Conservation (phyloP, 106 monocot species). For the Allium sativum region DNA sequence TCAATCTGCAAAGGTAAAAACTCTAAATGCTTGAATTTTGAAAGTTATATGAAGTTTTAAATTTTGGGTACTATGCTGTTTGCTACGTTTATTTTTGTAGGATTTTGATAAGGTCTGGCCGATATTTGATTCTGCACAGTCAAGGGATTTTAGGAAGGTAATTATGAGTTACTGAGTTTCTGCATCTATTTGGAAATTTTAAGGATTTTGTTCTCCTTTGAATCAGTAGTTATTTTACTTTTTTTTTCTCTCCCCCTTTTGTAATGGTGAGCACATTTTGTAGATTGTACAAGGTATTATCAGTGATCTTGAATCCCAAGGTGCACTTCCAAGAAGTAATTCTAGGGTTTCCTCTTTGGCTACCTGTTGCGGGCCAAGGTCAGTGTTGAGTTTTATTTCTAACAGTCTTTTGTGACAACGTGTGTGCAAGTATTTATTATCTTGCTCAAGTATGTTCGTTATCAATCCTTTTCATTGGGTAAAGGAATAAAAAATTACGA, state of each 20-base stretch:
- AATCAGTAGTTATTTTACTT: not conserved
- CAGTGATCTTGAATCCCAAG: slow-evolving; percentile 86
- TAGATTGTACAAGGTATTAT: slow-evolving; percentile 98
- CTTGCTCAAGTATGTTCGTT: too few species aligned
- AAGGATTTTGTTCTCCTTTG: too few species aligned
- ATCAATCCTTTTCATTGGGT: too few species aligned
- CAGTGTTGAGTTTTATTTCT: slow-evolving; percentile 4
- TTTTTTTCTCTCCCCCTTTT: too few species aligned
- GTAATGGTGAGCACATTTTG: too few species aligned
- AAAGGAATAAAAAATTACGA: too few species aligned
- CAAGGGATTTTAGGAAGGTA: slow-evolving; percentile 91
- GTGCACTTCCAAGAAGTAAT: slow-evolving; percentile 89
- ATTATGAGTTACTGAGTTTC: not conserved
- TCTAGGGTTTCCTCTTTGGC: slow-evolving; percentile 97
- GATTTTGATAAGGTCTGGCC: slow-evolving; percentile 99
- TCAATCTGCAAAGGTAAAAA: slow-evolving; percentile 65
- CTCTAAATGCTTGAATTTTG: too few species aligned
- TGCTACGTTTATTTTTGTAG: slow-evolving; percentile 15
- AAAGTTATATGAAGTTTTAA: too few species aligned
- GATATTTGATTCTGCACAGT: slow-evolving; percentile 88
- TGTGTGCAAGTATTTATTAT: too few species aligned
- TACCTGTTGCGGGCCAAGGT: slow-evolving; percentile 94
- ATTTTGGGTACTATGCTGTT: too few species aligned
- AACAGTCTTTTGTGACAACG: too few species aligned
- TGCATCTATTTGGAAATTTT: too few species aligned